Base-by-base conservation (phyloP, 805 yeast species). In the Metschnikowia picachoensis region DNA sequence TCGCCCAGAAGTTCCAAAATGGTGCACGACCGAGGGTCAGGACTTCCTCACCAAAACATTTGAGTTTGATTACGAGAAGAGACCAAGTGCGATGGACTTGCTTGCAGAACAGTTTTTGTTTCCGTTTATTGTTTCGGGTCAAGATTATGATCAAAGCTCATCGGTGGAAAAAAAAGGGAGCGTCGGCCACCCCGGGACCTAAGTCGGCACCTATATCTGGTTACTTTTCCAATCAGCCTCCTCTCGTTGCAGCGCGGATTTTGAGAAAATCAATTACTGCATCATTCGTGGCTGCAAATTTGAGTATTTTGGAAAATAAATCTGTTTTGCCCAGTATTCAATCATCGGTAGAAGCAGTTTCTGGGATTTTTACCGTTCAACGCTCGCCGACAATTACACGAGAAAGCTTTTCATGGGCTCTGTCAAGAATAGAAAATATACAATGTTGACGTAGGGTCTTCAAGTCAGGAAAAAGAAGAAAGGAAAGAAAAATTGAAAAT, bases 1-100 rank as follows among this genome's bases (percentile, higher is more conserved):
- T 0, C 65, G 74, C n/a, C 99, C 99, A 0, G 83, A 77, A 37
- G 74, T 88, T 7, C 98, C 98, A 0, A 73, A 76, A 9, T 77
- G 82, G 79, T 79, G 86, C 37, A 80, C 94, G 0, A 70, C 72
- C 5, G 86, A 78, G 31, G 91, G 90, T 3, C 74, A 70, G 52
- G 82, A 79, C 30, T 90, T 94, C 56, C 62, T 91, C 50, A 55
- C 58, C 7, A 67, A 76, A 60, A 78, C 95, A 1, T 87, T 94
- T 60, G 88, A 84, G 49, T 59, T 86, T 17, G 95, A 94, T 56
- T 85, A 82, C 60, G 74, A 75, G 32, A 76, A 78, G 59, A 74
- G 98, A 55, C 88, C 95, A 0, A 71, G 79, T 40, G 96, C 97
- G 3, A 67, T 76, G 4, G 86, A 83, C 46, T 62, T 92, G 46